These are phyloP conservation scores for Trichoderma atrobrunneum DNA, from an alignment of 2,329 filamentous ascomycete species.

Conservation along the genomic window DNA sequence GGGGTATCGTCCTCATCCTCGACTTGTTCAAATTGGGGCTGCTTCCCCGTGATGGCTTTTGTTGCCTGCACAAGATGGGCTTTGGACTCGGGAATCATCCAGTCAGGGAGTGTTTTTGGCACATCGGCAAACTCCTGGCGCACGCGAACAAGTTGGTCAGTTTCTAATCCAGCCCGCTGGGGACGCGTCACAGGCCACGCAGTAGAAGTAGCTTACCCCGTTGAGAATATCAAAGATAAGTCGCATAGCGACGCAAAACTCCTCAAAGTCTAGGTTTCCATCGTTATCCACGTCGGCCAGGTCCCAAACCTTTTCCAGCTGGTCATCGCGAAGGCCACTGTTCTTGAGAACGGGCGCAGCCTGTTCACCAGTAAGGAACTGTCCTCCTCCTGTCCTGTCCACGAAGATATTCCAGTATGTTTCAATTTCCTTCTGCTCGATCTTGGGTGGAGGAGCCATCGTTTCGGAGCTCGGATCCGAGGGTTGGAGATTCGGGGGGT, in stretches of 20 bases:
- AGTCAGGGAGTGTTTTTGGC: conserved; percentile 82
- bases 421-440: conserved; percentile 61
- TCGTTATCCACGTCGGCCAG: conserved; percentile 96
- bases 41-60: conserved; percentile 73
- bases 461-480: conserved; percentile 24
- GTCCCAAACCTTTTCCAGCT: conserved; percentile 97
- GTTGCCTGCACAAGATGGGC: conserved; percentile 83
- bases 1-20: conserved; percentile 79
- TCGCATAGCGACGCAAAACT: conserved; percentile 98
- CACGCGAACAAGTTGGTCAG: not conserved
- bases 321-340: conserved; percentile 62
- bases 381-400: conserved; percentile 56
- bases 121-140: conserved; percentile 82
- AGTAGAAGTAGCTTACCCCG: conserved; percentile 56
- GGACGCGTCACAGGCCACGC: not conserved
- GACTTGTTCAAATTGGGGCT: conserved; percentile 79
- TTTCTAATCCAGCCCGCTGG: not conserved
- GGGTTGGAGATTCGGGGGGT: not conserved
- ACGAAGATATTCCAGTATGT: conserved; percentile 66
- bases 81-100: conserved; percentile 95
- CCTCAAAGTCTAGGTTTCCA: conserved; percentile 96
- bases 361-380: conserved; percentile 60
- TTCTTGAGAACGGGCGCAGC: conserved; percentile 63
- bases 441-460: conserved; percentile 52
- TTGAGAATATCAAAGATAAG: conserved; percentile 97